phyloP scores from a whole-genome alignment of 768 basidiomycete species.

The Epithele typhae region DNA sequence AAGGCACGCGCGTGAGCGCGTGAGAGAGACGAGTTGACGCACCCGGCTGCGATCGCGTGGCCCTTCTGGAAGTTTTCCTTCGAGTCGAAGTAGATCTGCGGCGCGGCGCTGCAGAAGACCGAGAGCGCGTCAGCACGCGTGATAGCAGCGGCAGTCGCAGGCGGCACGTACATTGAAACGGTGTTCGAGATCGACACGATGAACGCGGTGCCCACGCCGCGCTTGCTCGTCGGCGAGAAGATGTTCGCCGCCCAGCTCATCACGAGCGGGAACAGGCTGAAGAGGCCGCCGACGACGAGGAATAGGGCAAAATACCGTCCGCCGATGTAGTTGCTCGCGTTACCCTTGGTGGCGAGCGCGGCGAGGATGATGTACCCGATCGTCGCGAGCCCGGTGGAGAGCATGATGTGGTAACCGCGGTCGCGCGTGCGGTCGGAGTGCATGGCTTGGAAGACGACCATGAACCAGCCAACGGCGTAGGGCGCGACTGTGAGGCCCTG shows the following conservation, averaged over 20 bases:
- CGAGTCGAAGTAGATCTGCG: slow-evolving; percentile 54
- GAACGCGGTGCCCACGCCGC: slow-evolving; percentile 57
- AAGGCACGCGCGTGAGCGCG: too few species aligned
- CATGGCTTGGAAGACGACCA: slow-evolving; percentile 50
- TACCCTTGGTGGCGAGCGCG: slow-evolving; percentile 25
- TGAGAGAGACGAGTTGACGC: slow-evolving; percentile 1
- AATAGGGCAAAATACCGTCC: slow-evolving; percentile 56
- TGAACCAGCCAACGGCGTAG: slow-evolving; percentile 52
- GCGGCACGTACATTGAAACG: slow-evolving; percentile 45
- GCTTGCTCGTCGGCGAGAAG: slow-evolving; percentile 56
- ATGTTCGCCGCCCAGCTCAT: slow-evolving; percentile 61
- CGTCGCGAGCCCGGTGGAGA: slow-evolving; percentile 39
- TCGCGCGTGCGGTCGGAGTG: slow-evolving; percentile 52
- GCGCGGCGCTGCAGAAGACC: slow-evolving; percentile 38
- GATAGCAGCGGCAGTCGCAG: background rate
- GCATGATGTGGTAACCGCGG: slow-evolving; percentile 54
- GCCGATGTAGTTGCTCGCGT: slow-evolving; percentile 45
- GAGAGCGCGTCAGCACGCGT: background rate
- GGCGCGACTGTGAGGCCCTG: slow-evolving; percentile 58
- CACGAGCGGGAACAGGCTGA: slow-evolving; percentile 52
- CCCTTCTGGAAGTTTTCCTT: slow-evolving; percentile 47
- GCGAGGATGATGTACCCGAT: slow-evolving; percentile 54
- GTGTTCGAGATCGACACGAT: slow-evolving; percentile 57
- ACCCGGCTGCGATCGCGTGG: slow-evolving; percentile 54
- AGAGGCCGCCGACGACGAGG: slow-evolving; percentile 51